Conservation (phyloP, 257 asterid genomes). For the Gentiana macrophylla region DNA sequence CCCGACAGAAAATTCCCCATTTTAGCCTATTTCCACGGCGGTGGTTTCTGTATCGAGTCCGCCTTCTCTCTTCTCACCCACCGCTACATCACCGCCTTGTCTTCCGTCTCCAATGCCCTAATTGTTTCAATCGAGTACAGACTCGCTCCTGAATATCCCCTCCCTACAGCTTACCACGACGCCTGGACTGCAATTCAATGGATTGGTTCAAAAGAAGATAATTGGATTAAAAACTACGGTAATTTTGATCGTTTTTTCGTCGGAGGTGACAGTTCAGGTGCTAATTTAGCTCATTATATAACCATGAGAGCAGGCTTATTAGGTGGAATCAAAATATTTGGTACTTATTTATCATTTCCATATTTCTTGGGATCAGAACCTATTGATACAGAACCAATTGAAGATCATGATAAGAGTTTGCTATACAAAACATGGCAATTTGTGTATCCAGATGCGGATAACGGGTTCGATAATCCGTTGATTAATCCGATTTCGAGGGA, state of each 20-base stretch:
- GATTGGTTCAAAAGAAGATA: conserved; percentile 9
- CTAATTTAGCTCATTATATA: too few species aligned
- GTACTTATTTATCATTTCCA: too few species aligned
- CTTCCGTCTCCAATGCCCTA: conserved; percentile 5
- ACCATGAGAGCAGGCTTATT: too few species aligned
- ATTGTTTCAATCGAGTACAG: conserved; percentile 19
- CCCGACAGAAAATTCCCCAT: conserved; percentile 15
- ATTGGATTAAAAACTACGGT: too few species aligned
- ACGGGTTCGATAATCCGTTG: too few species aligned
- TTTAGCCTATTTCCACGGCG: conserved; percentile 21
- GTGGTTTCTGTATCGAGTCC: conserved; percentile 17
- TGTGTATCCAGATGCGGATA: too few species aligned
- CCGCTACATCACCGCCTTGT: conserved; percentile 7
- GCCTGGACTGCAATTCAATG: conserved; percentile 23
- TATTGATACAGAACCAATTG: too few species aligned
- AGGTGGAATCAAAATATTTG: too few species aligned
- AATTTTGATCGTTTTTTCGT: too few species aligned
- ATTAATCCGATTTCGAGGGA: too few species aligned
- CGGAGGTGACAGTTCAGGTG: too few species aligned
- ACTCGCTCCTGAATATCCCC: conserved; percentile 23
- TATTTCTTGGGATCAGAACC: too few species aligned
- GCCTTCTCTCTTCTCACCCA: conserved; percentile 10
- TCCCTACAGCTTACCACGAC: conserved; percentile 19
- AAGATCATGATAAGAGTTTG: background rate
- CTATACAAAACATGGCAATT: conserved; percentile 11